Evolutionary conservation across 2,329 filamentous ascomycete species (phyloP).

Genomic region (Aureobasidium sp.): DNA sequence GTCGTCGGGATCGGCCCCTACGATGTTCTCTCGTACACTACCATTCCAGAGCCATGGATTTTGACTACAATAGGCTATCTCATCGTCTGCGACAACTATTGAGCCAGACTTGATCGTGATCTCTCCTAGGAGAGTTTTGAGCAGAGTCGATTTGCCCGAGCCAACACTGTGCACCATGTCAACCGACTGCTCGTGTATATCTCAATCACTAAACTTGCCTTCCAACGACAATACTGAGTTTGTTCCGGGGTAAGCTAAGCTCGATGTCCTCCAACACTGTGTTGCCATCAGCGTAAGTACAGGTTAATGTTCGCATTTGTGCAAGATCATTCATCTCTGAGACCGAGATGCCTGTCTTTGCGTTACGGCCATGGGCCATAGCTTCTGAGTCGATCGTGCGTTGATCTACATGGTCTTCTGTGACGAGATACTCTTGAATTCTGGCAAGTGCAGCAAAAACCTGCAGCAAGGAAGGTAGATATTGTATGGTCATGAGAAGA

Average conservation of each 20-base stretch:
- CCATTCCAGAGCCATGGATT: conserved; percentile 70
- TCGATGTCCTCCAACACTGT: conserved; percentile 15
- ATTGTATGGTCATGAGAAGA: conserved; percentile 20
- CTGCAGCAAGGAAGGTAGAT: conserved; percentile 20
- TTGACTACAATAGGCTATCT: conserved; percentile 20
- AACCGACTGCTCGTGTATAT: background rate
- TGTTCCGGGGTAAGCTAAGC: conserved; percentile 11
- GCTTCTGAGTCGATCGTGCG: background rate
- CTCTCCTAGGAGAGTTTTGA: conserved; percentile 19
- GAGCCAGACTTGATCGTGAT: conserved; percentile 6
- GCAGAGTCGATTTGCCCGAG: conserved; percentile 20
- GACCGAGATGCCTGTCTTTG: background rate
- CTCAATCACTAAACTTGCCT: background rate
- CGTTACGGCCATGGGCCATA: background rate
- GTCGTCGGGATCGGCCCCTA: conserved; percentile 67
- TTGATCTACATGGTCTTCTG: conserved; percentile 15
- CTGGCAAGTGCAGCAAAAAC: conserved; percentile 22
- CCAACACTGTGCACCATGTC: conserved; percentile 16
- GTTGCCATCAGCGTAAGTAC: conserved; percentile 16
- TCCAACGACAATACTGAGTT: conserved; percentile 21
- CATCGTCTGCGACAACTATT: conserved; percentile 12
- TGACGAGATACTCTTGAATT: conserved; percentile 21
- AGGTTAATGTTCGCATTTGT: background rate
- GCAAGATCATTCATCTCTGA: background rate
- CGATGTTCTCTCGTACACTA: conserved; percentile 68